phyloP scores from a whole-genome alignment of 352 stramenopile species.

The Phytophthora pisi region DNA sequence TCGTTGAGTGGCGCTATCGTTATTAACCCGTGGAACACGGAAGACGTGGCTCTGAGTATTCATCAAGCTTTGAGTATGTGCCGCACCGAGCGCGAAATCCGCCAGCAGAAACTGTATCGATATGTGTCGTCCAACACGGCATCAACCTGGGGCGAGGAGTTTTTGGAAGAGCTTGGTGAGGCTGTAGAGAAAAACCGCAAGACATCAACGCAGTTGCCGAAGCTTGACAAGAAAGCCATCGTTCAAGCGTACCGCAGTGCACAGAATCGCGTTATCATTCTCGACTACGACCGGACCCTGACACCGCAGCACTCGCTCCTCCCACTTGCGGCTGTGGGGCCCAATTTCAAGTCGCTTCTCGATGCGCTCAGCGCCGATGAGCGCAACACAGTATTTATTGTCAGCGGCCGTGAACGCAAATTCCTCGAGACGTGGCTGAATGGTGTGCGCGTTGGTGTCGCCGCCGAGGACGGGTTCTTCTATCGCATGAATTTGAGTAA shows the following conservation, averaged over 20 bases:
- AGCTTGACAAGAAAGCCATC: slow-evolving; percentile 63
- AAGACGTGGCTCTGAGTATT: slow-evolving; percentile 83
- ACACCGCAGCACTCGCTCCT: slow-evolving; percentile 77
- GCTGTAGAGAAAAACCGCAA: slow-evolving; percentile 68
- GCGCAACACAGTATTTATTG: slow-evolving; percentile 80
- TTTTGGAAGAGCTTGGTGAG: slow-evolving; percentile 72
- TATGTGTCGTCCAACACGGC: slow-evolving; percentile 90
- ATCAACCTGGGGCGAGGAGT: slow-evolving; percentile 81
- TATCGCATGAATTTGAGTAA: slow-evolving; percentile 84
- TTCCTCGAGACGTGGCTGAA: slow-evolving; percentile 92
- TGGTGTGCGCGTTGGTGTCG: slow-evolving; percentile 72
- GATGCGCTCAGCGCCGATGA: slow-evolving; percentile 69
- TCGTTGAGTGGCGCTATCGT: slow-evolving; percentile 87
- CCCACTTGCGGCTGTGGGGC: slow-evolving; percentile 76
- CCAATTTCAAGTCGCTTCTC: slow-evolving; percentile 80
- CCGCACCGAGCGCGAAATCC: slow-evolving; percentile 83
- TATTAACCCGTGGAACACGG: slow-evolving; percentile 89
- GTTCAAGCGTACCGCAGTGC: slow-evolving; percentile 68
- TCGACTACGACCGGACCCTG: slow-evolving; percentile 90
- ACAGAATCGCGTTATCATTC: slow-evolving; percentile 85
- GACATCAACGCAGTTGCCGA: slow-evolving; percentile 55
- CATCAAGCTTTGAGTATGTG: slow-evolving; percentile 87
- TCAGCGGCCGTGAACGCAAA: slow-evolving; percentile 78
- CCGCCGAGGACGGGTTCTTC: slow-evolving; percentile 78
- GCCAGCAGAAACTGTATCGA: slow-evolving; percentile 89